Evolutionary conservation across 805 yeast species (phyloP).

Genomic region (Torulaspora microellipsoides): DNA sequence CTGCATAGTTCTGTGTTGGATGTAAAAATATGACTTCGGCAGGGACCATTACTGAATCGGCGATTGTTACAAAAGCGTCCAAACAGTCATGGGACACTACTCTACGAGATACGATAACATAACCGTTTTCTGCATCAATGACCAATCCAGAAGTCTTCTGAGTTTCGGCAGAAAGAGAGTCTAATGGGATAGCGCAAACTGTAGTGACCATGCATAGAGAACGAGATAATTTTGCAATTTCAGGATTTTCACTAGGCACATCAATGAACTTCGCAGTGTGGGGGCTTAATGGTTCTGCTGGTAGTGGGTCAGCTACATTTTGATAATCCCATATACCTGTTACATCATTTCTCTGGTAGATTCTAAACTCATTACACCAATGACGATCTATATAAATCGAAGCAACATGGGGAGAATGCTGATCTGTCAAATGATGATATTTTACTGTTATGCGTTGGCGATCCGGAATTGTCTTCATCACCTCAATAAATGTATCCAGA

Average conservation of each 20-base stretch:
- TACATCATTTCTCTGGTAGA: constrained; percentile 58
- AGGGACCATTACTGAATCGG: constrained; percentile 78
- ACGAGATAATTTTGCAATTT: constrained; percentile 53
- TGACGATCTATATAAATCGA: constrained; percentile 75
- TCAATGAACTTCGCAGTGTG: constrained; percentile 67
- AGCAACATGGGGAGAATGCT: constrained; percentile 67
- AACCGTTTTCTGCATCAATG: constrained; percentile 75
- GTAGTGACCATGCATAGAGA: constrained; percentile 71
- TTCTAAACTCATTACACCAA: constrained; percentile 68
- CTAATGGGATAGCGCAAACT: constrained; percentile 64
- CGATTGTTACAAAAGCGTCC: constrained; percentile 73
- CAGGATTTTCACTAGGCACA: constrained; percentile 52
- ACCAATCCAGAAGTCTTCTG: constrained; percentile 72
- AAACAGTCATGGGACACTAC: constrained; percentile 73
- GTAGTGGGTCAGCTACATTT: constrained; percentile 51
- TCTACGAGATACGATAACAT: constrained; percentile 70
- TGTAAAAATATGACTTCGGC: constrained; percentile 79
- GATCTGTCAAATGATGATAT: constrained; percentile 73
- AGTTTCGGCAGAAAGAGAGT: constrained; percentile 62
- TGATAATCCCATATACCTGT: constrained; percentile 57
- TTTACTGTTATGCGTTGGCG: constrained; percentile 62
- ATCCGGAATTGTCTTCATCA: constrained; percentile 75
- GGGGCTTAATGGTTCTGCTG: constrained; percentile 48
- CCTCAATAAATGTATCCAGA: constrained; percentile 69
- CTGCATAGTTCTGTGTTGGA: constrained; percentile 82